Percentiles rank a stretch among this genome's conserved stretches.
Conservation (phyloP, 345 rosid species). For the Capsella bursapastoris region DNA sequence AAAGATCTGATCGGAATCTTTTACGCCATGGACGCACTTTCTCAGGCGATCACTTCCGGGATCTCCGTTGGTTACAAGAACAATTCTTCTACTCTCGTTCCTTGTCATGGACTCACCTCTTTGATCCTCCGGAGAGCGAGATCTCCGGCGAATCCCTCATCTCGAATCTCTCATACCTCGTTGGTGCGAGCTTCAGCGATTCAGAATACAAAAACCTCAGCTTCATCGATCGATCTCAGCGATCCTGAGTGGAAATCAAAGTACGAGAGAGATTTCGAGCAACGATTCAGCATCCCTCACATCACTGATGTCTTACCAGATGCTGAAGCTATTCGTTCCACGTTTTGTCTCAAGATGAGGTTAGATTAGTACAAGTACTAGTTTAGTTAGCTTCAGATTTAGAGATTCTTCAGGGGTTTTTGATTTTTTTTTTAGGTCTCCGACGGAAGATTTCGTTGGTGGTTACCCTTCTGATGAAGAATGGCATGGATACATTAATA, state of each 20-base stretch:
- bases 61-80: slow-evolving; percentile 9
- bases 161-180: slow-evolving; percentile 13
- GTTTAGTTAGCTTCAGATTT: not conserved
- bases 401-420: not conserved
- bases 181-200: slow-evolving; percentile 27
- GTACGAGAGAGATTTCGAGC: slow-evolving; percentile 73
- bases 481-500: slow-evolving; percentile 97
- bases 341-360: slow-evolving; percentile 95
- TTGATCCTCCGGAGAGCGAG: slow-evolving; percentile 31
- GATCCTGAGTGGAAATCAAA: slow-evolving; percentile 82
- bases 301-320: slow-evolving; percentile 75
- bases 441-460: slow-evolving; percentile 66
- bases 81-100: slow-evolving; percentile 1
- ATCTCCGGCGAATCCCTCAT: slow-evolving; percentile 35
- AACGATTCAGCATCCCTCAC: slow-evolving; percentile 79
- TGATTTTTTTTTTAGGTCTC: slow-evolving; percentile 55
- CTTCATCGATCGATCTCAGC: slow-evolving; percentile 55
- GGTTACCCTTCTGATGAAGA: slow-evolving; percentile 93
- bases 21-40: slow-evolving; percentile 51
- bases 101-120: slow-evolving; percentile 41
- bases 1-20: slow-evolving; percentile 36
- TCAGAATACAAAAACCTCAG: slow-evolving; percentile 8
- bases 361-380: slow-evolving; percentile 11
- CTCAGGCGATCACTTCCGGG: slow-evolving; percentile 28
- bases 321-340: slow-evolving; percentile 68